These are phyloP conservation scores for Elsinoe fawcettii DNA, from an alignment of 2,329 filamentous ascomycete species.

Conservation along the genomic window DNA sequence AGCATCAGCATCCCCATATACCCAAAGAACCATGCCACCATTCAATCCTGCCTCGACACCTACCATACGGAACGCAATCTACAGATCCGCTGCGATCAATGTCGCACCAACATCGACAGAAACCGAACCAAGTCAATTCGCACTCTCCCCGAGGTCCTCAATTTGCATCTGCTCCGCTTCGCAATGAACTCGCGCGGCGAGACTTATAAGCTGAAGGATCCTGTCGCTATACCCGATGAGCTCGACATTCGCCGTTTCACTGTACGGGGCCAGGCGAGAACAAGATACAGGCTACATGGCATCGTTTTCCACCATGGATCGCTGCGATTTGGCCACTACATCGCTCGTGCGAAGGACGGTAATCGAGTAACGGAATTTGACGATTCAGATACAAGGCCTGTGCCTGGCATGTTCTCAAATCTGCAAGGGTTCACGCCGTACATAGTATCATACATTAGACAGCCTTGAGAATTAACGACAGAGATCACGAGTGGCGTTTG, in stretches of 20 bases:
- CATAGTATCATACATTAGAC: conserved; percentile 18
- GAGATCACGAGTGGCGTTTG: neutral
- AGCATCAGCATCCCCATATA: conserved; percentile 17
- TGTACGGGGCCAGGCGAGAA: neutral
- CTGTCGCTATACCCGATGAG: conserved; percentile 16
- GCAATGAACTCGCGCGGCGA: neutral
- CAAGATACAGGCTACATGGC: conserved; percentile 19
- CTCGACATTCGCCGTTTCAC: conserved; percentile 16
- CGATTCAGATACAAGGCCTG: conserved; percentile 13
- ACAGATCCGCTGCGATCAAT: conserved; percentile 19
- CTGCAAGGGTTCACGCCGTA: conserved; percentile 18
- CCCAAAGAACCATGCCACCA: neutral
- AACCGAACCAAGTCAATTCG: conserved; percentile 14
- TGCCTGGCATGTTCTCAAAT: conserved; percentile 9
- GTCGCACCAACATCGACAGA: conserved; percentile 15
- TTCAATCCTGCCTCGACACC: conserved; percentile 17
- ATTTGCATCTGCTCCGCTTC: conserved; percentile 20
- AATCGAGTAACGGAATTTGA: conserved; percentile 17
- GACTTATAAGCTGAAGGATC: conserved; percentile 14
- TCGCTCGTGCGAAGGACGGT: conserved; percentile 23
- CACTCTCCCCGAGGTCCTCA: conserved; percentile 19
- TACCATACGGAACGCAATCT: conserved; percentile 16
- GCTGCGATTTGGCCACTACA: conserved; percentile 20
- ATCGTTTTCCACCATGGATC: conserved; percentile 20
- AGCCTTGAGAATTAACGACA: conserved; percentile 11